Percentiles rank a stretch among this genome's conserved stretches.
Conservation (phyloP, 2,329 filamentous ascomycete species). For the Teratosphaeria destructans region DNA sequence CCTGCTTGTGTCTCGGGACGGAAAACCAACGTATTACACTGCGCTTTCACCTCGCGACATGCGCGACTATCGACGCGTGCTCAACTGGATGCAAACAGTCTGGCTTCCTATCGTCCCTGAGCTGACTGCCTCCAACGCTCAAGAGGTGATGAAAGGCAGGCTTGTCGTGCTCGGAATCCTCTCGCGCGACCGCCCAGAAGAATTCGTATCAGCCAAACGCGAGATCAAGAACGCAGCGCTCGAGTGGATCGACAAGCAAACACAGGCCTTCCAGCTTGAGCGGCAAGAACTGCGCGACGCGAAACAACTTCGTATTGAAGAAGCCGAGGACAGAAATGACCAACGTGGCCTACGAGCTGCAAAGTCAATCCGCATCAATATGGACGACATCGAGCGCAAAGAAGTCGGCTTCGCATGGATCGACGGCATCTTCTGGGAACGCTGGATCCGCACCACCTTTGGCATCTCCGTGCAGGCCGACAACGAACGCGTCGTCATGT, state of each 20-base stretch:
- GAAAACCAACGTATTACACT: constrained; percentile 80
- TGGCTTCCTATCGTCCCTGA: constrained; percentile 96
- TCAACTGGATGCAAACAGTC: constrained; percentile 89
- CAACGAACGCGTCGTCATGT: constrained; percentile 88
- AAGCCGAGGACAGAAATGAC: constrained; percentile 87
- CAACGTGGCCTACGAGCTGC: constrained; percentile 75
- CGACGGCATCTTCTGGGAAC: constrained; percentile 92
- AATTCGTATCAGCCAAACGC: constrained; percentile 66
- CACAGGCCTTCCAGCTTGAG: constrained; percentile 82
- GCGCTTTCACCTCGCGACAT: constrained; percentile 82
- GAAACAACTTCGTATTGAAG: constrained; percentile 91
- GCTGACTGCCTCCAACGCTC: constrained; percentile 79
- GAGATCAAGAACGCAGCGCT: constrained; percentile 93
- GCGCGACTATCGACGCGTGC: constrained; percentile 70
- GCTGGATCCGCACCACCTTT: constrained; percentile 92
- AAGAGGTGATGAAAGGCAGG: constrained; percentile 89
- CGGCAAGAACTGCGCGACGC: constrained; percentile 85
- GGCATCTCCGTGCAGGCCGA: constrained; percentile 73
- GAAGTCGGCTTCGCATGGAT: constrained; percentile 96
- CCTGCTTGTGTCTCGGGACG: constrained; percentile 77
- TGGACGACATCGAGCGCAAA: constrained; percentile 76
- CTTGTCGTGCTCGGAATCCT: constrained; percentile 89
- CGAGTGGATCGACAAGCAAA: constrained; percentile 97
- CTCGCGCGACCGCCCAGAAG: constrained; percentile 65
- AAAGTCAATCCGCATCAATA: constrained; percentile 84